Evolutionary conservation across 169 alveolate genomes (phyloP), one percentile per base, ranked within the genome.

Genomic region (Besnoitia besnoiti): DNA sequence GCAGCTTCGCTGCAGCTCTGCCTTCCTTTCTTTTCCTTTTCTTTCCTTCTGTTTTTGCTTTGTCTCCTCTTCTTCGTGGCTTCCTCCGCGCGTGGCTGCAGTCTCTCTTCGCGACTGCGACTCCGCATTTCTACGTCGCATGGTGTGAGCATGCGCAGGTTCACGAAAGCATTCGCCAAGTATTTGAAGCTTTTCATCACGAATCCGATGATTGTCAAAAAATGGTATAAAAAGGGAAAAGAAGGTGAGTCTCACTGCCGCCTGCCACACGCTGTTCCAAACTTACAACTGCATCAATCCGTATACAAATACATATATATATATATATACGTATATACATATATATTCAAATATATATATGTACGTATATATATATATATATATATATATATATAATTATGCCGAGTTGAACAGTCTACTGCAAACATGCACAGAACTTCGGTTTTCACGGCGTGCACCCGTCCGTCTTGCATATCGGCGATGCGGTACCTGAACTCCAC

Each of bases 121-220:
- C 67, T 55, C 67, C 14, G 55, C 5, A 14, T 49, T 49, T 49
- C 14, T 14, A 5, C 5, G 5, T 49, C 55, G 55, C 55, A 49
- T 8, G 24, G 55, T 49, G 55, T 5, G 14, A 49, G 24, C 24
- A 49, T 49, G 55, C 14, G 55, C 80, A 67, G 80, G 44, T 30
- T 10, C 39, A 67, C 44, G 39, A 30, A 35, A 16, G 80, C 21
- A 37, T 19, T 67, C 12, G 19, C 2, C 21, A 67, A 67, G 80
- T 67, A 67, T 35, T n/a, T 67, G 46, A 30, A 35, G 42, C 14
- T n/a, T 7, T 33, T 67, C 44, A 7, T 67, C n/a, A 35, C 80
- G 46, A 67, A 67, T 35, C 80, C 80, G 44, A 67, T 67, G 80
- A 16, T 67, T 24, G 80, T 67, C 42, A 67, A 67, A 16, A 67